Evolutionary conservation across 2,329 filamentous ascomycete species (phyloP).

Genomic region (Sporothrix luriei): DNA sequence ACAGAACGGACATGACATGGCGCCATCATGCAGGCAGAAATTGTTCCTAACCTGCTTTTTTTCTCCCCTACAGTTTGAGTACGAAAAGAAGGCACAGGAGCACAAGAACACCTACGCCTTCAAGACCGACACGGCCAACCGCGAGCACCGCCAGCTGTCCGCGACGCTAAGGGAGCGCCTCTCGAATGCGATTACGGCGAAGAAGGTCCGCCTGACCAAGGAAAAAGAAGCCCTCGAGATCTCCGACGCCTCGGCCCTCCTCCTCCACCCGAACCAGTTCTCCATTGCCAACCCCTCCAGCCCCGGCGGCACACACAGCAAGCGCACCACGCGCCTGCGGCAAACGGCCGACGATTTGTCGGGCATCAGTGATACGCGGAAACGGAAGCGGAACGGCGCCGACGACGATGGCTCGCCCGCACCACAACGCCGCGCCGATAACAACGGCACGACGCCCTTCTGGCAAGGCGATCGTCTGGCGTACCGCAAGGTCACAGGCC

Average conservation of each 20-base stretch:
- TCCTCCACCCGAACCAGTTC: conserved; percentile 69
- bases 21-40: too few relatives aligned
- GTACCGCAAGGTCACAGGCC: conserved; percentile 59
- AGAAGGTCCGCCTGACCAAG: conserved; percentile 64
- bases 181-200: conserved; percentile 65
- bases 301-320: conserved; percentile 64
- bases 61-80: conserved; percentile 56
- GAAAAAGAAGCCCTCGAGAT: conserved; percentile 71
- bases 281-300: conserved; percentile 66
- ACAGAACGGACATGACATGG: neutral
- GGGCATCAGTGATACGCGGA: conserved; percentile 59
- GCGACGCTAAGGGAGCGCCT: conserved; percentile 67
- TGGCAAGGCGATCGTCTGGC: conserved; percentile 65
- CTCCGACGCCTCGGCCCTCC: conserved; percentile 64
- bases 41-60: neutral
- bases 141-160: conserved; percentile 62
- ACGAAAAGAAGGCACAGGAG: conserved; percentile 63
- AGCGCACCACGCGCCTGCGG: conserved; percentile 64
- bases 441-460: conserved; percentile 60
- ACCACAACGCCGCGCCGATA: conserved; percentile 60
- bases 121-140: conserved; percentile 63
- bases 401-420: conserved; percentile 65
- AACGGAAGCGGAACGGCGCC: conserved; percentile 61
- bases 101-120: conserved; percentile 63
- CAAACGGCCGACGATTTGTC: conserved; percentile 62